Evolutionary conservation across 352 stramenopile genomes (phyloP).

Genomic region (Aphanomyces astaci): DNA sequence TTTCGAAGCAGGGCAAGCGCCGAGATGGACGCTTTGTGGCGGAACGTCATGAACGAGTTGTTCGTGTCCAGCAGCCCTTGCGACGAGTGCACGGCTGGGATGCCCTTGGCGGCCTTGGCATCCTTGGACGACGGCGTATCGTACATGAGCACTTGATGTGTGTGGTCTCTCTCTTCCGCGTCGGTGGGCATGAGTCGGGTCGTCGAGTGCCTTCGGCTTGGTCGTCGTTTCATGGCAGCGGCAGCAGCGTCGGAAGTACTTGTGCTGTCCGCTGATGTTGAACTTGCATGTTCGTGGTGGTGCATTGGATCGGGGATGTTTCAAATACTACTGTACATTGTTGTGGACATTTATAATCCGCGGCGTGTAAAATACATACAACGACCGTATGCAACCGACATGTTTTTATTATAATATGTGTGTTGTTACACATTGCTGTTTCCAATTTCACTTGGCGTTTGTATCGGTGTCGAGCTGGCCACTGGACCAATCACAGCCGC

Average conservation of each 20-base stretch:
- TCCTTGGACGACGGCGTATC: constrained; percentile 10
- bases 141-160: constrained; percentile 18
- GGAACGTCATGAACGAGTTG: constrained; percentile 22
- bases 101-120: not conserved
- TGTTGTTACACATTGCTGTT: not conserved
- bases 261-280: not conserved
- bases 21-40: constrained; percentile 15
- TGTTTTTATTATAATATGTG: not conserved
- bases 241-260: not conserved
- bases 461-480: not conserved
- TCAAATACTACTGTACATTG: too few species aligned
- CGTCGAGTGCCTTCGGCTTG: not conserved
- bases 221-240: not conserved
- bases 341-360: too few species aligned
- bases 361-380: too few species aligned
- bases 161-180: constrained; percentile 11
- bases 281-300: not conserved
- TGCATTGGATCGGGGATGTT: too few species aligned
- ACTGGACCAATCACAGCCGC: not conserved
- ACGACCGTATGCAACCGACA: not conserved
- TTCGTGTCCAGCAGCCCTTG: not conserved
- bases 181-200: constrained; percentile 3
- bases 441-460: not conserved
- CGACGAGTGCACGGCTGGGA: not conserved
- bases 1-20: constrained; percentile 2